Conservation (phyloP, 2,329 filamentous ascomycete species). For the Penicillium sp. region DNA sequence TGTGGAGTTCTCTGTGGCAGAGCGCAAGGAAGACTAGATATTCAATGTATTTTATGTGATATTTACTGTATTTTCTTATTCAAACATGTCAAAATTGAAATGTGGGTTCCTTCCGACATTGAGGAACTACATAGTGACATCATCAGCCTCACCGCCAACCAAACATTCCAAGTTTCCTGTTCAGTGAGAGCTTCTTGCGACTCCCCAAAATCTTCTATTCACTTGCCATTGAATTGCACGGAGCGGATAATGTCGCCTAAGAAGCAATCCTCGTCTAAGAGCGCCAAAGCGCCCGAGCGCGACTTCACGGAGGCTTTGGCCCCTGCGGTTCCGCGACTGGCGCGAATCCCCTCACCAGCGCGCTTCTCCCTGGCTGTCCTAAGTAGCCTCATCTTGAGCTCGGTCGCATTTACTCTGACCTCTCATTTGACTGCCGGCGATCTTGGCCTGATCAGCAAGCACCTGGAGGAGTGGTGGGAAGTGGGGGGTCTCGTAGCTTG, state of each 20-base stretch:
- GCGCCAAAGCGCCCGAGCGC: slow-evolving; percentile 4
- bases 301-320: slow-evolving; percentile 16
- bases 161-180: slow-evolving; percentile 4
- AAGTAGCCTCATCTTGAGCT: slow-evolving; percentile 62
- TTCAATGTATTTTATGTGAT: slow-evolving; percentile 1
- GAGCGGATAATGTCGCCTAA: background rate
- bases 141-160: slow-evolving; percentile 27
- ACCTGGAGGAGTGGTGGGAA: slow-evolving; percentile 62
- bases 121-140: slow-evolving; percentile 29
- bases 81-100: background rate
- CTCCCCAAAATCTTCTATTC: background rate
- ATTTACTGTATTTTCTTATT: background rate
- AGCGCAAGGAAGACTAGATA: slow-evolving; percentile 31
- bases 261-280: slow-evolving; percentile 24
- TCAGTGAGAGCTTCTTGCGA: background rate
- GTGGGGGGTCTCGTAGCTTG: slow-evolving; percentile 56
- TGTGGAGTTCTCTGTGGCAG: slow-evolving; percentile 49
- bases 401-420: slow-evolving; percentile 63
- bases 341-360: slow-evolving; percentile 30
- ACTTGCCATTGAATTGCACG: background rate
- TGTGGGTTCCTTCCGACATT: slow-evolving; percentile 10
- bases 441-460: slow-evolving; percentile 66
- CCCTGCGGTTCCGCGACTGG: slow-evolving; percentile 15
- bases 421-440: slow-evolving; percentile 63
- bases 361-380: slow-evolving; percentile 52